phyloP scores from a whole-genome alignment of 768 basidiomycete species.

The Amanita pseudoporphyria region DNA sequence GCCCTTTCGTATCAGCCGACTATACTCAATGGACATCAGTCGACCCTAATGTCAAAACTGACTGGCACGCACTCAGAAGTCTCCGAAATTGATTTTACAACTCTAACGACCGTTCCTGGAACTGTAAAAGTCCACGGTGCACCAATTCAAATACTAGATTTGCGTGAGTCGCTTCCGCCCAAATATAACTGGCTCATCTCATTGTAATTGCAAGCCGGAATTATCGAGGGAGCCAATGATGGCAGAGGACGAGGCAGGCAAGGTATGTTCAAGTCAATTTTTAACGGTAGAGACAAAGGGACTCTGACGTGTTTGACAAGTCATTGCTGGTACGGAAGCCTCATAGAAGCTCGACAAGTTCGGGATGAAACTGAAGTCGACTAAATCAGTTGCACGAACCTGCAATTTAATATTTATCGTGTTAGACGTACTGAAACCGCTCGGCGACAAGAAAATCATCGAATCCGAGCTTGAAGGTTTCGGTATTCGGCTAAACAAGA shows the following conservation, averaged over 20 bases:
- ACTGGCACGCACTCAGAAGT: constrained; percentile 96
- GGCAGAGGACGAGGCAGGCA: constrained; percentile 95
- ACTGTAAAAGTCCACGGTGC: constrained; percentile 93
- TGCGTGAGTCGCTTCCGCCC: constrained; percentile 46
- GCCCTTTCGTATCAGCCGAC: neutral
- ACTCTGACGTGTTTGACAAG: constrained; percentile 23
- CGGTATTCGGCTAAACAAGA: constrained; percentile 93
- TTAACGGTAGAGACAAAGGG: neutral
- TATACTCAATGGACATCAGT: constrained; percentile 32
- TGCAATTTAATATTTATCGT: constrained; percentile 99
- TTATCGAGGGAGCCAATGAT: constrained; percentile 96
- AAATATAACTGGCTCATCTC: neutral
- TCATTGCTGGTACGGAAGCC: constrained; percentile 61
- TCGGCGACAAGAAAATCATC: constrained; percentile 88
- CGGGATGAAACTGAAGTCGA: constrained; percentile 8
- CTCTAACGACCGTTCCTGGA: constrained; percentile 91
- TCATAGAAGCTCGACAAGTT: constrained; percentile 8
- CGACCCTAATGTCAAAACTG: constrained; percentile 89
- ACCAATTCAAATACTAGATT: constrained; percentile 89
- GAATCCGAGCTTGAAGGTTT: constrained; percentile 96
- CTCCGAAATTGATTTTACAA: constrained; percentile 96
- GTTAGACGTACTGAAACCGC: constrained; percentile 95
- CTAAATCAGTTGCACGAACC: constrained; percentile 76
- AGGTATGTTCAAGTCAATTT: constrained; percentile 38
- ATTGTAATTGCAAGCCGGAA: constrained; percentile 57